These are phyloP conservation scores for Albugo laibachii DNA, from an alignment of 352 stramenopile genomes.

Conservation along the genomic window DNA sequence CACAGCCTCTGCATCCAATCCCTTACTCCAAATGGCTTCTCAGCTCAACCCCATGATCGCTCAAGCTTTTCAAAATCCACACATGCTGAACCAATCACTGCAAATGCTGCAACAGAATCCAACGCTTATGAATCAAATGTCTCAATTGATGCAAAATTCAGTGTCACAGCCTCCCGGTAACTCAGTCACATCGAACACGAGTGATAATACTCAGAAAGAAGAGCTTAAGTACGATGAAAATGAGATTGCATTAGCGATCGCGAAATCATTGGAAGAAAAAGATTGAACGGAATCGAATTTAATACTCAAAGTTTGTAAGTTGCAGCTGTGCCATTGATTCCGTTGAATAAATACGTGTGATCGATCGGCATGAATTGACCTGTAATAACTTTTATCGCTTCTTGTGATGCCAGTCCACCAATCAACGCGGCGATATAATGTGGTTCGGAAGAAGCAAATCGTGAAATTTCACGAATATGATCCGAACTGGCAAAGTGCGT, in stretches of 20 bases:
- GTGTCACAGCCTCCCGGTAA: constrained; percentile 9
- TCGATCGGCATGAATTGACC: constrained; percentile 93
- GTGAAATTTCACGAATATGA: constrained; percentile 82
- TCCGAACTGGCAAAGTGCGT: constrained; percentile 30
- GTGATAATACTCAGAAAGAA: constrained; percentile 1
- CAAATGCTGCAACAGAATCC: constrained; percentile 57
- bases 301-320: constrained; percentile 44
- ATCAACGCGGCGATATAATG: constrained; percentile 88
- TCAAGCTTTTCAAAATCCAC: constrained; percentile 57
- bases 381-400: constrained; percentile 96
- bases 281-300: not conserved
- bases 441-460: constrained; percentile 84
- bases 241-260: constrained; percentile 59
- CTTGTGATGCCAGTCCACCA: constrained; percentile 92
- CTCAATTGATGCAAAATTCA: constrained; percentile 63
- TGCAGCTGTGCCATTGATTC: constrained; percentile 67
- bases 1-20: no score
- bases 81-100: constrained; percentile 40
- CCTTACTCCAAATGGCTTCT: constrained; percentile 8
- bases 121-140: constrained; percentile 60
- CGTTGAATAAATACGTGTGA: constrained; percentile 97
- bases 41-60: constrained; percentile 61
- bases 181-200: constrained; percentile 9
- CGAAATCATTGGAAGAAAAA: constrained; percentile 46
- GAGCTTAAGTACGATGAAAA: constrained; percentile 35